phyloP scores from a whole-genome alignment of 805 yeast genomes.

The Brettanomyces sp. region DNA sequence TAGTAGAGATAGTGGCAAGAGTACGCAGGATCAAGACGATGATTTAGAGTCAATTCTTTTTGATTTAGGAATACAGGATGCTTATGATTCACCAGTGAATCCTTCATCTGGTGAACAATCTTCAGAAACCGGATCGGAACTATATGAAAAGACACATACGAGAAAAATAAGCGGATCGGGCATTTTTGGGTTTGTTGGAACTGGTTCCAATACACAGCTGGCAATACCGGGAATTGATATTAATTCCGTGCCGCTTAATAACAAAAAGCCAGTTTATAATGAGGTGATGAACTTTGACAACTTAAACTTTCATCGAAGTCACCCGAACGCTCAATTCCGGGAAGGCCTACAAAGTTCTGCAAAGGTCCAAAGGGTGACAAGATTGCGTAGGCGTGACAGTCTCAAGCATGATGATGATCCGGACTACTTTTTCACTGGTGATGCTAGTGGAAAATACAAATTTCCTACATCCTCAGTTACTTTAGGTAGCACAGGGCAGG shows the following conservation, averaged over 20 bases:
- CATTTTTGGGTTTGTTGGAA: constrained; percentile 59
- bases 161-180: constrained; percentile 72
- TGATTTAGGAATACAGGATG: constrained; percentile 23
- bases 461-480: constrained; percentile 36
- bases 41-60: constrained; percentile 23
- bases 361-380: constrained; percentile 10
- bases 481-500: constrained; percentile 21
- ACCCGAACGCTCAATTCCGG: constrained; percentile 6
- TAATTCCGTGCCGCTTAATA: constrained; percentile 16
- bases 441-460: constrained; percentile 40
- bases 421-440: constrained; percentile 41
- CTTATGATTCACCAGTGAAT: constrained; percentile 15
- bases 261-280: constrained; percentile 23
- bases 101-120: constrained; percentile 1
- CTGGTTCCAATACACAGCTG: constrained; percentile 46
- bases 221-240: constrained; percentile 42
- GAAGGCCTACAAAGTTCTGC: constrained; percentile 6
- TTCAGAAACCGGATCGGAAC: not conserved
- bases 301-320: constrained; percentile 12
- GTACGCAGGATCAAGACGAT: constrained; percentile 5
- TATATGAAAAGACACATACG: constrained; percentile 30
- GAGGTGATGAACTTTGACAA: constrained; percentile 28
- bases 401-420: constrained; percentile 8
- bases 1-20: not conserved
- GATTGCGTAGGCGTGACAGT: not conserved